phyloP scores from a whole-genome alignment of 2,329 filamentous ascomycete genomes.

The Xylaria sp. region DNA sequence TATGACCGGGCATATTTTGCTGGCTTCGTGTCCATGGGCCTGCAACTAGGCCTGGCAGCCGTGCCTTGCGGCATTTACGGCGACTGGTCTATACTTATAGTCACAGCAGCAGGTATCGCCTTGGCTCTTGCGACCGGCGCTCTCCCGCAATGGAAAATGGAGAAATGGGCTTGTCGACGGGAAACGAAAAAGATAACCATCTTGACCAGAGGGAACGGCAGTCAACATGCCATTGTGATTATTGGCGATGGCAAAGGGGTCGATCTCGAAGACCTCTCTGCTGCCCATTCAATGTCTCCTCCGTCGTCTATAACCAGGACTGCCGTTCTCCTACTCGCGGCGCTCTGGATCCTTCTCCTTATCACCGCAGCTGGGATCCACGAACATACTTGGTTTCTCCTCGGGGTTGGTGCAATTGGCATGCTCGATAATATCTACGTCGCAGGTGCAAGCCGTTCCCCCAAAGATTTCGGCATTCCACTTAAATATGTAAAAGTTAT shows the following conservation, averaged over 20 bases:
- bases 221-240: constrained; percentile 19
- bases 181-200: constrained; percentile 3
- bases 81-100: constrained; percentile 24
- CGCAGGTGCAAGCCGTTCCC: constrained; percentile 14
- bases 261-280: constrained; percentile 18
- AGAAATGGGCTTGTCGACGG: constrained; percentile 24
- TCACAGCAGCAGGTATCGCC: constrained; percentile 7
- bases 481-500: constrained; percentile 13
- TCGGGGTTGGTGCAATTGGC: constrained; percentile 18
- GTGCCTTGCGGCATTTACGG: constrained; percentile 14
- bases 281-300: neutral
- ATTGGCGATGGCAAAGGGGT: constrained; percentile 3
- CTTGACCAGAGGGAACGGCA: constrained; percentile 22
- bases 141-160: constrained; percentile 27
- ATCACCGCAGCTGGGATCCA: constrained; percentile 12
- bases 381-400: constrained; percentile 23
- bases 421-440: constrained; percentile 23
- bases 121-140: constrained; percentile 5
- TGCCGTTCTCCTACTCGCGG: neutral
- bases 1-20: constrained; percentile 6
- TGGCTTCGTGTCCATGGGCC: constrained; percentile 2
- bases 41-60: constrained; percentile 18
- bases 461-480: constrained; percentile 9
- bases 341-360: constrained; percentile 17
- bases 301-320: constrained; percentile 1